Base-by-base conservation (phyloP, 1,284 basidiomycete species). In the Agaricales sp. region DNA sequence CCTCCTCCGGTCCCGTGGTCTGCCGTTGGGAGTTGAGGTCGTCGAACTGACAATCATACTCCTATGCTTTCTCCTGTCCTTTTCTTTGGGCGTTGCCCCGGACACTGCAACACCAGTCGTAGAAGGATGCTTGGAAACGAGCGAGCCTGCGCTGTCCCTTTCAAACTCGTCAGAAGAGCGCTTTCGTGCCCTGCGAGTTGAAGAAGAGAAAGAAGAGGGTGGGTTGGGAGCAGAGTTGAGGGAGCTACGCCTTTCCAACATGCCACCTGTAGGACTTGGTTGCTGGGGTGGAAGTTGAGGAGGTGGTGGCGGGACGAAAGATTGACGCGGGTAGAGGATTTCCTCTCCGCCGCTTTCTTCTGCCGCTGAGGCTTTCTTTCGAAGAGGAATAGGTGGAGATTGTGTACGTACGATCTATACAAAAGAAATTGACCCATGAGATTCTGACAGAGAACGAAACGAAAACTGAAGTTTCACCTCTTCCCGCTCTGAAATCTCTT, bases 311-410 rank as follows among this genome's bases (percentile, higher is more conserved):
- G 70, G 67, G 16, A 68, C 58, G 4, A 63, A 58, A 52, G 70
- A 64, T 54, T 82, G 79, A 52, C 86, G 80, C 47, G 86, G 86
- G 64, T 87, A 91, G 13, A 87, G 66, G 56, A 90, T 87, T 63
- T 90, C 86, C 65, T 91, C 83, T 44, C 83, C 83, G 12, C 86
- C 84, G 58, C 84, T 87, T 62, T 90, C 87, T 53, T 85, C 81
- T 8, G 83, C 75, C 51, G 77, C 73, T 2, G 84, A 88, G 53
- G 75, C 76, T 46, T 73, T 73, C 41, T 68, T 58, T 45, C 81
- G 77, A 48, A 84, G 62, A 11, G 75, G 60, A 20, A 74, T 76
- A 20, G 70, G 59, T 22, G 71, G 60, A 4, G 67, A 61, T 49
- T 70, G 67, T 25, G 70, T 54, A 37, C 77, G 70, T 49, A 53